Base-by-base conservation (phyloP, 2,329 filamentous ascomycete genomes). In the Aspergillus ochraceoroseus region DNA sequence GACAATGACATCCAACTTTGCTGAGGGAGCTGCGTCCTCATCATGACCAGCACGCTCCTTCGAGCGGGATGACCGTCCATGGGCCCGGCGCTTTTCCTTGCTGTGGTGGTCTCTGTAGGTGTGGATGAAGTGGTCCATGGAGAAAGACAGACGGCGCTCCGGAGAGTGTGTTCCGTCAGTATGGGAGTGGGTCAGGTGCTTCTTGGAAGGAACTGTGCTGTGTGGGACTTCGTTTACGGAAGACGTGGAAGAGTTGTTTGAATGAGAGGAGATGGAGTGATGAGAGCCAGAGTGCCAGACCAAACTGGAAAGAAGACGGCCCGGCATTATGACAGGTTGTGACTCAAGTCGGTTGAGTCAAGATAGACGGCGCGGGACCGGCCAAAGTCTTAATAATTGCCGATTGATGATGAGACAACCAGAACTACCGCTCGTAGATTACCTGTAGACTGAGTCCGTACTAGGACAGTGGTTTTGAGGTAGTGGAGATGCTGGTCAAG, bases 1-100 rank as follows among this genome's bases (percentile, higher is more conserved):
- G 48, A 95, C 83, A 53, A 74, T 64, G 55, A 83, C 71, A 43
- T 75, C 70, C 48, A 83, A 64, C 47, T 70, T 75, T 35, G 75
- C 73, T 2, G 71, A 63, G 33, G 69, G 65, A 23, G 59, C 53
- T 5, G 64, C 56, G 19, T 44, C 34, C n/a, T 54, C 41, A 1
- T 62, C 59, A 32, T 57, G 56, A 15, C 35, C 42, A 9, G 53
- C 37, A 13, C 62, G 62, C 19, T 67, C 64, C 52, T 65, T 66
- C 1, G 64, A 66, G 32, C 63, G 59, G 14, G 56, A 55, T 1
- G 56, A 51, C 5, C 60, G 57, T 22, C 56, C 56, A n/a, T 64
- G 50, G 25, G 57, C 63, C 25, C 59, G 57, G 28, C 64, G 62
- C 54, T 71, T 70, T 19, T 68, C 65, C 41, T 67, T 68, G 49